Base-by-base conservation (phyloP, 306 rosid species). In the Cicer judaicum region DNA sequence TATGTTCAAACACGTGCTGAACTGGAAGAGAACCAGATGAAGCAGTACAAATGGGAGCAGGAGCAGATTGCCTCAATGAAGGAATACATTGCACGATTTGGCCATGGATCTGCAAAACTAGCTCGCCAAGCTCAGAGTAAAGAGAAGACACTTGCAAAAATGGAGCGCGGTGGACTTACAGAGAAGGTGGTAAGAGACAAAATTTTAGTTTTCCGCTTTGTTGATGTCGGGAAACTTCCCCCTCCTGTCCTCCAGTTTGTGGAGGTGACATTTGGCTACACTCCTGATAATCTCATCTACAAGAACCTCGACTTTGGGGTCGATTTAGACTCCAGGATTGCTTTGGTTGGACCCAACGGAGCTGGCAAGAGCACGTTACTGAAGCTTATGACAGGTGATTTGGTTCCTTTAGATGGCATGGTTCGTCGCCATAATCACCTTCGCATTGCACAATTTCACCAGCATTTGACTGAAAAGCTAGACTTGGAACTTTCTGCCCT, bases 101-200 rank as follows among this genome's bases (percentile, higher is more conserved):
- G 99, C 61, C 99, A 95, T 39, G 99, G 99, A 13, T 95, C 99
- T 1, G 99, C 99, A 4, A 95, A 95, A 72, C 84, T 95, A 6
- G 99, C 99, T 70, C 99, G 99, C 36, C 99, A 95, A 81, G 99
- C 99, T 42, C 99, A 95, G 83, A 95, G 99, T 77, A 95, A 95
- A 66, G 99, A 95, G 84, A 95, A 95, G 85, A 95, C 99, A 5
- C 81, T 95, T 49, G 99, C 93, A 48, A 95, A 95, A 76, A 95
- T 95, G 99, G 98, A 95, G 88, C 90, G 99, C 2, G 97, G 99
- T 78, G 98, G 99, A 19, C 98, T 95, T 77, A 83, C 99, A 14
- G 99, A 90, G 80, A 95, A 80, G 89, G 99, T 95, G 64, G 82
- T n/a, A 6, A 89, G 86, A 65, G 99, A 95, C 88, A 80, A 73